These are phyloP conservation scores for Astathelohania contejeani DNA, from an alignment of 371 early-diverging fungal genomes.

Conservation along the genomic window DNA sequence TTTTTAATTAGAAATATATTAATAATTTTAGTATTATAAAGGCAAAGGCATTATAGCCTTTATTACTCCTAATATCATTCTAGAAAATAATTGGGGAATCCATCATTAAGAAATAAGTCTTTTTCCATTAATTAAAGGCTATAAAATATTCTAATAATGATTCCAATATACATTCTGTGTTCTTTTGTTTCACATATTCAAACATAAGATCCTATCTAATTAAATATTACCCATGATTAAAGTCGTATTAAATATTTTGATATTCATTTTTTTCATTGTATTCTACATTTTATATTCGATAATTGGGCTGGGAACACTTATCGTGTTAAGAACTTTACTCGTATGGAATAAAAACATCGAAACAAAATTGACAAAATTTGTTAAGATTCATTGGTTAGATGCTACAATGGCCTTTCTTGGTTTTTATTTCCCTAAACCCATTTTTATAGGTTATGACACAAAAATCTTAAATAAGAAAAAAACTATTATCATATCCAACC, in stretches of 20 bases:
- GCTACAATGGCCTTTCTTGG: slow-evolving; percentile 16
- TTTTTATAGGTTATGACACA: slow-evolving; percentile 29
- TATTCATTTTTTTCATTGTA: background rate
- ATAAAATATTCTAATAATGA: no score
- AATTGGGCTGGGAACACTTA: background rate
- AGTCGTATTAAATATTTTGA: background rate
- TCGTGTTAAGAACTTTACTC: background rate
- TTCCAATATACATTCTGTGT: no score
- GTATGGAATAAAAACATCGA: background rate
- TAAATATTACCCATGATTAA: no score
- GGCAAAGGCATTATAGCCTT: no score
- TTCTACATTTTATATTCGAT: background rate
- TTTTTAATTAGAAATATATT: no score
- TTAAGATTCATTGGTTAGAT: slow-evolving; percentile 11
- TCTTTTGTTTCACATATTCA: no score
- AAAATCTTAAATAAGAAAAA: slow-evolving; percentile 19
- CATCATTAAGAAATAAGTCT: no score
- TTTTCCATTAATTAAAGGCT: no score
- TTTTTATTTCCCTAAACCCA: slow-evolving; percentile 25
- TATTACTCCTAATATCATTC: no score
- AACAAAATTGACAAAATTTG: background rate
- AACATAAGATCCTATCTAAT: no score
- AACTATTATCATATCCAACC: slow-evolving; percentile 43
- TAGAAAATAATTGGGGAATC: no score
- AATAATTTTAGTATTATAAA: no score